A percentile compares a stretch with the other conserved stretches of the same genome.
These are phyloP conservation scores for Botryotinia narcissicola DNA, from an alignment of 2,329 filamentous ascomycete genomes.

Conservation along the genomic window DNA sequence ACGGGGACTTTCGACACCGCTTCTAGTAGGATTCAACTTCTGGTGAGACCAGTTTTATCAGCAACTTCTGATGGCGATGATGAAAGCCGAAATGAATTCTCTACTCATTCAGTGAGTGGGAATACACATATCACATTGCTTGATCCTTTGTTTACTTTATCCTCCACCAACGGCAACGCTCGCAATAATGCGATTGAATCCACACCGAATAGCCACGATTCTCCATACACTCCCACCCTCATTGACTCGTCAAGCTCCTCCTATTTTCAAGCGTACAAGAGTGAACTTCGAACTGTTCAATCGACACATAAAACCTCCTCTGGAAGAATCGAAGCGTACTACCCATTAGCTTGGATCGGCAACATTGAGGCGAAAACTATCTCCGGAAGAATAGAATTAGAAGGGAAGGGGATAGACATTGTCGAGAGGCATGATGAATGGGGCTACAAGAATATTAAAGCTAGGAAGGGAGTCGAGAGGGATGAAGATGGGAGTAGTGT, in stretches of 20 bases:
- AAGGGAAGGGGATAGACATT: conserved; percentile 29
- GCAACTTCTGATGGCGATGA: conserved; percentile 12
- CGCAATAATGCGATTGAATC: background rate
- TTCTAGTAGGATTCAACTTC: conserved; percentile 29
- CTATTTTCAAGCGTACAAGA: background rate
- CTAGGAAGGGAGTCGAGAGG: conserved; percentile 30
- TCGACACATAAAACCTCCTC: conserved; percentile 31
- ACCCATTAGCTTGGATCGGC: conserved; percentile 34
- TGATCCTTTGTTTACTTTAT: conserved; percentile 24
- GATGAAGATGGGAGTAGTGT: conserved; percentile 29
- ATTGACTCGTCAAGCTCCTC: conserved; percentile 8
- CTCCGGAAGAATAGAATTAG: conserved; percentile 29
- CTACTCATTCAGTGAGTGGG: conserved; percentile 33
- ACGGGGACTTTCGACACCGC: conserved; percentile 27
- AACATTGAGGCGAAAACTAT: conserved; percentile 29
- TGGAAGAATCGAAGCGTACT: conserved; percentile 26
- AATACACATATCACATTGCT: conserved; percentile 28
- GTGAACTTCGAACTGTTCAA: conserved; percentile 27
- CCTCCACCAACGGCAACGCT: background rate
- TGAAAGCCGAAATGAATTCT: conserved; percentile 24
- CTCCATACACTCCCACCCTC: background rate
- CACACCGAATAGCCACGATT: background rate
- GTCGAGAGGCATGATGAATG: conserved; percentile 29
- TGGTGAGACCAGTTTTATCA: conserved; percentile 31
- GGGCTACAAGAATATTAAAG: conserved; percentile 28